Evolutionary conservation across 2,329 filamentous ascomycete species (phyloP).

Genomic region (Rutstroemia sp.): DNA sequence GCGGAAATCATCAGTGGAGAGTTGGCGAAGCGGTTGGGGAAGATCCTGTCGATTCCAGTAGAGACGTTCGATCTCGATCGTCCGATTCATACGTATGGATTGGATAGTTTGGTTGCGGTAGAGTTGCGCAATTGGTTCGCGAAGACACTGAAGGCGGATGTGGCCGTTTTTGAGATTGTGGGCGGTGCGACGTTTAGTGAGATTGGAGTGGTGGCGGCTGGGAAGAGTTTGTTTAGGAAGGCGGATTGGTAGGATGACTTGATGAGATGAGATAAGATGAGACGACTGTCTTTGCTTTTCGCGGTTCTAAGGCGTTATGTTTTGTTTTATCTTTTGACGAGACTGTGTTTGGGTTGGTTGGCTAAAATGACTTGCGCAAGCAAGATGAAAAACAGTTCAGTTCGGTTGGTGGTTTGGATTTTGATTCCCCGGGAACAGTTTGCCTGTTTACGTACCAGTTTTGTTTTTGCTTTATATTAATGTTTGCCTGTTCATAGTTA

Average conservation of each 20-base stretch:
- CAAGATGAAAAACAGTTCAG: too few relatives aligned
- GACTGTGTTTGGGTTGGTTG: too few relatives aligned
- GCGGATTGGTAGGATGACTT: neutral
- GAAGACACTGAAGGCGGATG: neutral
- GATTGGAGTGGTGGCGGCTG: neutral
- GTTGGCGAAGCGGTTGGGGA: constrained; percentile 32
- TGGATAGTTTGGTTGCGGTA: constrained; percentile 19
- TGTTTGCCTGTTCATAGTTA: too few relatives aligned
- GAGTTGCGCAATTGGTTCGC: constrained; percentile 34
- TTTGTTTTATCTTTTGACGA: too few relatives aligned
- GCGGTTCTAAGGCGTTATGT: too few relatives aligned
- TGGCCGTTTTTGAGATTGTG: neutral
- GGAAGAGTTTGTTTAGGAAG: neutral
- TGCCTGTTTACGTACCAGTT: too few relatives aligned
- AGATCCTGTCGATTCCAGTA: constrained; percentile 38
- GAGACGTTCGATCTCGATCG: constrained; percentile 34
- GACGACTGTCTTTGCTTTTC: too few relatives aligned
- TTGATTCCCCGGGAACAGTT: too few relatives aligned
- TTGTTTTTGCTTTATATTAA: too few relatives aligned
- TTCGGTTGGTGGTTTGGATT: too few relatives aligned
- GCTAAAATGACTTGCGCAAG: too few relatives aligned
- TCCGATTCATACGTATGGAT: constrained; percentile 35
- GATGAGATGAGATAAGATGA: too few relatives aligned
- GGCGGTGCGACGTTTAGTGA: neutral
- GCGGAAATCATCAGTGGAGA: constrained; percentile 5